Conservation (phyloP, 163 green algal species). For the Prototheca wickerhamii region DNA sequence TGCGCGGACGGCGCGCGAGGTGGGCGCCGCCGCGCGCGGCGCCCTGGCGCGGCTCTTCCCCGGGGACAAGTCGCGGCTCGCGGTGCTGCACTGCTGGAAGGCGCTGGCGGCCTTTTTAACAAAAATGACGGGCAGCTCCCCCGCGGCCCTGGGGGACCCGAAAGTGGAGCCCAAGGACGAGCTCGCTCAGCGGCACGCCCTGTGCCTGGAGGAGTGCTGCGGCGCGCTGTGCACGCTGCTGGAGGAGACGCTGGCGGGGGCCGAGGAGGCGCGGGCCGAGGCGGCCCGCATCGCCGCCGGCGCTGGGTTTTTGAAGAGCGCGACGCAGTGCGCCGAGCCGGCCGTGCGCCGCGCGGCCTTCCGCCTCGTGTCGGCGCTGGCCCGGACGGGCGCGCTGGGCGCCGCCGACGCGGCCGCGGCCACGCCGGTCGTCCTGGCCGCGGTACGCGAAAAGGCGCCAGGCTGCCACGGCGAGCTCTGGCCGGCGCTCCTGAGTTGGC, state of each 20-base stretch:
- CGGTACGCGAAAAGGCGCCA: slow-evolving; percentile 49
- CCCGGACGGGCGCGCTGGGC: slow-evolving; percentile 11
- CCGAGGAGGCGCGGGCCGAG: neutral
- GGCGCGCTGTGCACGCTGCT: too few species aligned
- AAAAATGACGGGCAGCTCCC: slow-evolving; percentile 35
- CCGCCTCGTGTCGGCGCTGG: slow-evolving; percentile 12
- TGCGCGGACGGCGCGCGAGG: slow-evolving; percentile 56
- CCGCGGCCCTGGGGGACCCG: slow-evolving; percentile 48
- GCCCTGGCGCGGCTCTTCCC: slow-evolving; percentile 42
- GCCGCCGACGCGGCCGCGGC: neutral
- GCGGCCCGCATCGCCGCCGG: neutral
- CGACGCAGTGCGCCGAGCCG: slow-evolving; percentile 28
- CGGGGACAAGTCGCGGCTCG: slow-evolving; percentile 28
- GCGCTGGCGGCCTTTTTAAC: slow-evolving; percentile 34
- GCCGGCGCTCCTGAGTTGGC: slow-evolving; percentile 56
- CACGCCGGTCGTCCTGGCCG: slow-evolving; percentile 34
- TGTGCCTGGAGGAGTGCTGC: neutral
- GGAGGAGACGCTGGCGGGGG: too few species aligned
- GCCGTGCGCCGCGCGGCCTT: slow-evolving; percentile 34
- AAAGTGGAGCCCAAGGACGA: slow-evolving; percentile 57
- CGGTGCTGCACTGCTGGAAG: slow-evolving; percentile 37
- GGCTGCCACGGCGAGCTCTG: slow-evolving; percentile 58
- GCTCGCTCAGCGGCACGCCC: slow-evolving; percentile 38
- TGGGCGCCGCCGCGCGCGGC: slow-evolving; percentile 33
- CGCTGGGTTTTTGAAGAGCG: slow-evolving; percentile 42